Conservation (phyloP, 2,329 filamentous ascomycete species). For the Clarireedia homoeocarpa region DNA sequence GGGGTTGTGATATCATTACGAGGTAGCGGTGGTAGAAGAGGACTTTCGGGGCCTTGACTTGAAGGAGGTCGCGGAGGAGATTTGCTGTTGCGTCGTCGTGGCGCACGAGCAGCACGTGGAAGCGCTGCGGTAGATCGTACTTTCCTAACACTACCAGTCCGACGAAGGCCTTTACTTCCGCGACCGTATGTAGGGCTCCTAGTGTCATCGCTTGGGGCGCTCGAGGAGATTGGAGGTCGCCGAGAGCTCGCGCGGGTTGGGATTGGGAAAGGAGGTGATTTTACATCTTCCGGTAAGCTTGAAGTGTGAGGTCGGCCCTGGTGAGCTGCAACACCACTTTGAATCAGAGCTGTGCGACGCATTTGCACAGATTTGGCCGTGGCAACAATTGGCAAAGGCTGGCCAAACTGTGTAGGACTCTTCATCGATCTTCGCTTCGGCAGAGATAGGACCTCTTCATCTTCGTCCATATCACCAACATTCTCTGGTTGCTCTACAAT, state of each 20-base stretch:
- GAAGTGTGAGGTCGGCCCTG: slow-evolving; percentile 56
- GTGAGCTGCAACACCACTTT: slow-evolving; percentile 67
- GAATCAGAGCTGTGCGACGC: slow-evolving; percentile 72
- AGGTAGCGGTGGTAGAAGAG: slow-evolving; percentile 64
- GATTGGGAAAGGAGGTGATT: slow-evolving; percentile 81
- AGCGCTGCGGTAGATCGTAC: slow-evolving; percentile 75
- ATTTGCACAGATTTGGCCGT: slow-evolving; percentile 44
- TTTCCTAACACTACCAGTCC: slow-evolving; percentile 64
- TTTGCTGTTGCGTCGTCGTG: slow-evolving; percentile 44
- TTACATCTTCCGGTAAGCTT: slow-evolving; percentile 48
- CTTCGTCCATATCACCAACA: neutral
- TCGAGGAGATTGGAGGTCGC: slow-evolving; percentile 57
- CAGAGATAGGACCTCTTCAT: slow-evolving; percentile 15
- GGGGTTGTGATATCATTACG: slow-evolving; percentile 63
- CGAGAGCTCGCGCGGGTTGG: slow-evolving; percentile 83
- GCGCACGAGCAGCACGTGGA: slow-evolving; percentile 42
- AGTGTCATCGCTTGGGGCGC: slow-evolving; percentile 60
- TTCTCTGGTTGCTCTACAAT: neutral
- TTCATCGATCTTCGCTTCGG: slow-evolving; percentile 16
- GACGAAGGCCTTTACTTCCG: slow-evolving; percentile 44
- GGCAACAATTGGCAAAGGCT: slow-evolving; percentile 26
- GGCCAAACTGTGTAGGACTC: slow-evolving; percentile 24
- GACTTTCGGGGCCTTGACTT: slow-evolving; percentile 61
- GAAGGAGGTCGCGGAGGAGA: slow-evolving; percentile 61
- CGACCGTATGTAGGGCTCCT: slow-evolving; percentile 66